Base-by-base conservation (phyloP, 176 grass and related monocot species). In the Ananas comosus region DNA sequence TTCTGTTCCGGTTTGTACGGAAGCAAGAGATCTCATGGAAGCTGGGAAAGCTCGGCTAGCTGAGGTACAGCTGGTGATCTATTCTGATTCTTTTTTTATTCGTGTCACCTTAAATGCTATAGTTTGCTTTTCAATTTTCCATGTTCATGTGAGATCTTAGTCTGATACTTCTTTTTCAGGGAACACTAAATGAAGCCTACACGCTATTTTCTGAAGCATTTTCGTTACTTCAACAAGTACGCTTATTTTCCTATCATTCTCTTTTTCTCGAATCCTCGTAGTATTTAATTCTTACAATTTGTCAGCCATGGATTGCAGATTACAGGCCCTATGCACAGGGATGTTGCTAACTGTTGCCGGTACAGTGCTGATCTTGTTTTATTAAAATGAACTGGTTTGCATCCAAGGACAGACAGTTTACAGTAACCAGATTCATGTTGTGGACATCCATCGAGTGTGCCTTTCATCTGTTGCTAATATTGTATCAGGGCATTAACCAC, bases 281-380 rank as follows among this genome's bases (percentile, higher is more conserved):
- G 25, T 27, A 27, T 27, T 27, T 80, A 23, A 82, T 66, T 61
- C 28, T 56, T 50, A 11, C 56, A 63, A 49, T 81, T 9, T 47
- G 65, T 74, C 22, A 3, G 5, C 51, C 28, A 50, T 66, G 42
- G 29, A 73, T 76, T 75, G 72, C 81, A 99, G 94, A 86, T 93
- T 67, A 99, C 90, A 63, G 94, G 94, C 48, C 94, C 94, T 72
- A 91, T 99, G 87, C 94, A 99, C 80, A 90, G 76, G 72, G 94
- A 99, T 82, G 89, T 91, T 50, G 89, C 94, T 56, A 99, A 85
- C 66, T 99, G 94, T 80, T 93, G 94, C 72, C 71, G 94, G 94
- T 99, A 90, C 80, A 49, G 10, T 63, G 13, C 23, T 53, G 67
- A 84, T 67, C 63, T 73, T 83, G 58, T 48, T 61, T 61, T 18